Base-by-base conservation (phyloP, 208 protist genomes). In the Trypanosoma lewisi region DNA sequence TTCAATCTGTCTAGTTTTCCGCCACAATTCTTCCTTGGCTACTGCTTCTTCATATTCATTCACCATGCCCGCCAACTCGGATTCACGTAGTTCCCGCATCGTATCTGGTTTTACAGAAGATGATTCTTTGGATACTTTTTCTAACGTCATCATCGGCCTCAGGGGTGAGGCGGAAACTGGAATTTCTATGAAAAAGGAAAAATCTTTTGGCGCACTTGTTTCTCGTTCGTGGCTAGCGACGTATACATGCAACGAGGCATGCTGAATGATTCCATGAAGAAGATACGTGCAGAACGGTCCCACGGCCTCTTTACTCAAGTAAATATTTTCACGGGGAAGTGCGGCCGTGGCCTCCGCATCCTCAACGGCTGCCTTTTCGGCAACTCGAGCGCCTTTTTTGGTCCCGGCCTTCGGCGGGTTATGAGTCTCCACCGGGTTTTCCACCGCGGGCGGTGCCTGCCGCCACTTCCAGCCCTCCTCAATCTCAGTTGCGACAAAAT, bases 321-420 rank as follows among this genome's bases (percentile, higher is more conserved):
- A 91, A 14, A 90, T 78, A 60, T 90, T 89, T 62, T 91, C 80
- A 0, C 71, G 52, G 17, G 84, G 84, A 34, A 88, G 63, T 1
- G 78, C 63, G 19, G 82, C 76, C n/a, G 75, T 59, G 25, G 63
- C 62, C 39, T 79, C 69, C 57, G 78, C 69, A 73, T 94, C 84
- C 71, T 85, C 75, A 63, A 75, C 53, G 14, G 44, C 63, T 41
- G 70, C 47, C 47, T 82, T 81, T 55, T 88, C 57, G 8, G 52
- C 33, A 33, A 48, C 55, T 11, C 51, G 34, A 30, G 36, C n/a
- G 11, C 44, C 66, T 27, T 54, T 65, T 52, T 77, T 62, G 39
- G 23, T 45, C 11, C 77, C 64, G 47, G 77, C 42, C n/a, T 31
- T 70, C 9, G 63, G 19, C 28, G 36, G 28, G 27, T 23, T 27